Conservation (phyloP, 768 basidiomycete species). For the Tricholoma bakamatsutake region DNA sequence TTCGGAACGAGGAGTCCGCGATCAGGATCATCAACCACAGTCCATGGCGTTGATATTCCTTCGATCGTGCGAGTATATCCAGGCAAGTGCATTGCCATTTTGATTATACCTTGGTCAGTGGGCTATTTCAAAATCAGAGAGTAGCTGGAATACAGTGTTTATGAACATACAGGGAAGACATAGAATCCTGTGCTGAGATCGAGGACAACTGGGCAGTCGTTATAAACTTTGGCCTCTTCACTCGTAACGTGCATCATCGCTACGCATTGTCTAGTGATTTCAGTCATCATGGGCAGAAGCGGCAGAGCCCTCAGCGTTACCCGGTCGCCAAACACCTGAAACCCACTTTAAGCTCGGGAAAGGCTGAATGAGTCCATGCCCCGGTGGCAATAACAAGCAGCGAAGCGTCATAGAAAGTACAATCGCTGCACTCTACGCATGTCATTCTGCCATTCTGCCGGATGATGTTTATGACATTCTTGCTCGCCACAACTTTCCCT, state of each 20-base stretch:
- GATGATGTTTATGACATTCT: slow-evolving; percentile 47
- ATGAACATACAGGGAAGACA: slow-evolving; percentile 63
- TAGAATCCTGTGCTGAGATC: slow-evolving; percentile 76
- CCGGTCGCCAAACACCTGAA: slow-evolving; percentile 67
- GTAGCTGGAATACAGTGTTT: not conserved
- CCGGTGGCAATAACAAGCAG: slow-evolving; percentile 69
- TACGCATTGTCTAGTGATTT: slow-evolving; percentile 59
- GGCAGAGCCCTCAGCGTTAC: slow-evolving; percentile 35
- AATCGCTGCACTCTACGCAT: slow-evolving; percentile 62
- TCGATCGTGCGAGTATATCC: slow-evolving; percentile 56
- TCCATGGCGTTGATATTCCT: slow-evolving; percentile 71
- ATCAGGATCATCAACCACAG: slow-evolving; percentile 53
- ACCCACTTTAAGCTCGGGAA: slow-evolving; percentile 51
- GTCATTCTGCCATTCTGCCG: slow-evolving; percentile 33
- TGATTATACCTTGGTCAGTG: slow-evolving; percentile 62
- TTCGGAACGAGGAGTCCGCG: slow-evolving; percentile 64
- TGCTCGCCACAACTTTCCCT: slow-evolving; percentile 53
- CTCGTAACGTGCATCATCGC: slow-evolving; percentile 68
- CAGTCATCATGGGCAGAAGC: not conserved
- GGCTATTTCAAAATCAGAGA: slow-evolving; percentile 40
- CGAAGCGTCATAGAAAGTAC: slow-evolving; percentile 47
- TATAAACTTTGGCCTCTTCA: slow-evolving; percentile 62
- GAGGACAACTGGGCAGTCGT: slow-evolving; percentile 60
- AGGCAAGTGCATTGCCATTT: slow-evolving; percentile 69
- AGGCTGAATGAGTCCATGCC: slow-evolving; percentile 80